Percentiles rank a stretch among this genome's conserved stretches.
Conservation (phyloP, 2,329 filamentous ascomycete genomes). For the Fusarium sp. region DNA sequence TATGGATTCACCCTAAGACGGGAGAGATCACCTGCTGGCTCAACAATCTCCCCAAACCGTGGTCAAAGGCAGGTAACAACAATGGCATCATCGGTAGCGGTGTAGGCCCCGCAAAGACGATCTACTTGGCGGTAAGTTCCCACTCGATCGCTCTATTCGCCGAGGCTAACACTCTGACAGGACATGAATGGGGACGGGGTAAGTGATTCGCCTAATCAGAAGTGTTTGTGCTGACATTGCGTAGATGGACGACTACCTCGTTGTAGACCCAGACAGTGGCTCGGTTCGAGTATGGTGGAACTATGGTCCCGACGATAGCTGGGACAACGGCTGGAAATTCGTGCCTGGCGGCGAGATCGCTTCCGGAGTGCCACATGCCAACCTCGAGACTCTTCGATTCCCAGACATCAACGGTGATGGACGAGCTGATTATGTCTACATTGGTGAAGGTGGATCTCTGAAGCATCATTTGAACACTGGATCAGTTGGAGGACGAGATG, state of each 20-base stretch:
- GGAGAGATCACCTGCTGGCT: slow-evolving; percentile 3
- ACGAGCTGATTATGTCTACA: slow-evolving; percentile 39
- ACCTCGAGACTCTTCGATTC: slow-evolving; percentile 34
- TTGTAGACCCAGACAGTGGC: background rate
- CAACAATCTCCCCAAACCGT: background rate
- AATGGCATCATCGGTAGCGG: slow-evolving; percentile 4
- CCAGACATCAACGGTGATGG: slow-evolving; percentile 43
- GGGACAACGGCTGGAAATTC: slow-evolving; percentile 8
- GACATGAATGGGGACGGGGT: slow-evolving; percentile 9
- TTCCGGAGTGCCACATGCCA: slow-evolving; percentile 37
- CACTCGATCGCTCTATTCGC: fast-evolving
- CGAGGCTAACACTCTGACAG: background rate
- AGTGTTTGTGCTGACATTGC: fast-evolving
- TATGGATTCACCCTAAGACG: slow-evolving; percentile 1
- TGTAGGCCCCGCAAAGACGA: background rate
- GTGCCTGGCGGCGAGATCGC: slow-evolving; percentile 37
- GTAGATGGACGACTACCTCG: background rate
- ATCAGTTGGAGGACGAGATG: background rate
- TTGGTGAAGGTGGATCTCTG: slow-evolving; percentile 34
- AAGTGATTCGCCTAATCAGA: background rate
- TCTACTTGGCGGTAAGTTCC: slow-evolving; percentile 1
- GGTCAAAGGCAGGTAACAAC: background rate
- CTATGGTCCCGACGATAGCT: background rate
- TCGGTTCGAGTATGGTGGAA: slow-evolving; percentile 12
- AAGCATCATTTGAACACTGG: slow-evolving; percentile 35